Conservation (phyloP, 805 yeast genomes). For the Zygoascus tannicola region DNA sequence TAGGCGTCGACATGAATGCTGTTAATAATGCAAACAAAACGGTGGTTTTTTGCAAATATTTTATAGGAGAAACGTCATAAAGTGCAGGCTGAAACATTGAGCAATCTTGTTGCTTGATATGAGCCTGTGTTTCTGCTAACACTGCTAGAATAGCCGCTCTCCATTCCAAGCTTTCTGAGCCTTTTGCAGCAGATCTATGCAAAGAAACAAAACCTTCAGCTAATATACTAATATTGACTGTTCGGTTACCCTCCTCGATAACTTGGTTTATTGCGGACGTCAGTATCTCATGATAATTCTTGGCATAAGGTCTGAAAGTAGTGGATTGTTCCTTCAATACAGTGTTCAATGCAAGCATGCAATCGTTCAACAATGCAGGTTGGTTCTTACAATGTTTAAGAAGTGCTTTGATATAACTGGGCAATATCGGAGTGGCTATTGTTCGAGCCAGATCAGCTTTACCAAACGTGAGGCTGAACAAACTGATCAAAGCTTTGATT, state of each 20-base stretch:
- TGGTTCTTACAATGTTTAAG: constrained; percentile 38
- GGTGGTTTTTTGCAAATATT: constrained; percentile 3
- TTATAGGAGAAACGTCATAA: constrained; percentile 1
- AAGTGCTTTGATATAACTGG: constrained; percentile 44
- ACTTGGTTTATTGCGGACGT: constrained; percentile 25
- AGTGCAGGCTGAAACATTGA: background rate
- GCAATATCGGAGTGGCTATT: constrained; percentile 67
- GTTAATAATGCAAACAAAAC: constrained; percentile 28
- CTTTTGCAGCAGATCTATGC: constrained; percentile 48
- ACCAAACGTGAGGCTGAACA: constrained; percentile 38
- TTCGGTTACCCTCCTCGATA: constrained; percentile 29
- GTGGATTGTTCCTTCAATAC: constrained; percentile 56
- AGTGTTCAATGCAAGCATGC: constrained; percentile 34
- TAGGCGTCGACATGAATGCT: constrained; percentile 41
- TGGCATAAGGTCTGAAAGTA: constrained; percentile 71
- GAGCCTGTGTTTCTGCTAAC: constrained; percentile 10
- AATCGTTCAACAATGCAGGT: constrained; percentile 28
- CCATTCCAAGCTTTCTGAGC: constrained; percentile 41
- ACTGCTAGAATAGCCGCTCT: constrained; percentile 39
- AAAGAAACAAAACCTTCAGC: constrained; percentile 45
- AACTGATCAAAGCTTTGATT: constrained; percentile 19
- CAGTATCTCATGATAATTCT: constrained; percentile 45
- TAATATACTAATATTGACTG: constrained; percentile 33
- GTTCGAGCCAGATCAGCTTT: constrained; percentile 82
- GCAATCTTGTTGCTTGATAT: background rate